These are phyloP conservation scores for Eucalyptus victrix DNA, from an alignment of 345 rosid genomes.

Conservation along the genomic window DNA sequence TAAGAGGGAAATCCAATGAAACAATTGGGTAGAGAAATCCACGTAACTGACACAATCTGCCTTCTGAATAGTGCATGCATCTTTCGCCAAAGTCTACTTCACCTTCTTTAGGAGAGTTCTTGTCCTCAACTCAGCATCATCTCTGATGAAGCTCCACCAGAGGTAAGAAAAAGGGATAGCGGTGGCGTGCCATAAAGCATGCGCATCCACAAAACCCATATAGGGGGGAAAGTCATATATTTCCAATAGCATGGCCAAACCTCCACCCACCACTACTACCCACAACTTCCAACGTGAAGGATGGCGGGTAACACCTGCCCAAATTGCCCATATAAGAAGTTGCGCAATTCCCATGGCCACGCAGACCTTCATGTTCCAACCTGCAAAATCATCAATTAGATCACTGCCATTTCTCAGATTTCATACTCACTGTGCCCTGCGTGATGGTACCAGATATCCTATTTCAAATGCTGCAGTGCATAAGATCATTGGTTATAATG, in stretches of 20 bases:
- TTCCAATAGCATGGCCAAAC: conserved; percentile 36
- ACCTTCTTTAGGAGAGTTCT: conserved; percentile 40
- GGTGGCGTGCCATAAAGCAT: conserved; percentile 54
- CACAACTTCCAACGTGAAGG: conserved; percentile 79
- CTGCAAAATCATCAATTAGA: conserved; percentile 10
- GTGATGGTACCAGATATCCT: background rate
- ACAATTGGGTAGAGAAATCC: background rate
- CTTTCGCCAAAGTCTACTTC: conserved; percentile 7
- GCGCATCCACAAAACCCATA: conserved; percentile 61
- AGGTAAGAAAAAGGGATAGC: conserved; percentile 64
- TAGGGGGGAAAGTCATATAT: conserved; percentile 67
- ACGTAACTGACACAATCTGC: background rate
- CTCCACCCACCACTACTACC: conserved; percentile 35
- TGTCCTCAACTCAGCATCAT: conserved; percentile 69
- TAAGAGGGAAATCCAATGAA: background rate
- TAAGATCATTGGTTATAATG: background rate
- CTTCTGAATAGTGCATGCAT: background rate
- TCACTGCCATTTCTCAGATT: background rate
- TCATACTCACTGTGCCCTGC: background rate
- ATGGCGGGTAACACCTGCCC: conserved; percentile 61
- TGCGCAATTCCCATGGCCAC: conserved; percentile 3
- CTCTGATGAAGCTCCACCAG: conserved; percentile 84
- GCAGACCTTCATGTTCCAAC: conserved; percentile 61
- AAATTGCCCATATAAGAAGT: conserved; percentile 73
- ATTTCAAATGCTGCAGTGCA: background rate